phyloP scores from a whole-genome alignment of 2,329 filamentous ascomycete species.

The Chaetomium sp. region DNA sequence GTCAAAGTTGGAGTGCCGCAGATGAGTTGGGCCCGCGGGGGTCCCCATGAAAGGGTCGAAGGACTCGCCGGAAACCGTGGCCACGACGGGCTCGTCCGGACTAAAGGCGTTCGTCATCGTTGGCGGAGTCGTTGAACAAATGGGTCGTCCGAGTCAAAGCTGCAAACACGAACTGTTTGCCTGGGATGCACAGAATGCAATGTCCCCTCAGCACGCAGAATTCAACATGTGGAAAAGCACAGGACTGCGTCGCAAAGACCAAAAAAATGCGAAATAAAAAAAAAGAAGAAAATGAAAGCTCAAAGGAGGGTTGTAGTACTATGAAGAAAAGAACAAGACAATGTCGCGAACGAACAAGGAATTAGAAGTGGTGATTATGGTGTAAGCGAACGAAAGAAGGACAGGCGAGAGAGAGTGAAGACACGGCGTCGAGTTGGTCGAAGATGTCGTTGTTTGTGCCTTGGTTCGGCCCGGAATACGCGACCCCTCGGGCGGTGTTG shows the following conservation, averaged over 20 bases:
- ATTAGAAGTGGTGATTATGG: conserved; percentile 25
- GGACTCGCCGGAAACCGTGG: conserved; percentile 27
- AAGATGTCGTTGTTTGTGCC: conserved; percentile 25
- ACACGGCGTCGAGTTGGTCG: conserved; percentile 23
- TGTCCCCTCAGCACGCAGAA: conserved; percentile 24
- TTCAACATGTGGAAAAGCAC: conserved; percentile 26
- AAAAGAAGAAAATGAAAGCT: conserved; percentile 8
- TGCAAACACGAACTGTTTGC: conserved; percentile 13
- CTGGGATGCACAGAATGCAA: conserved; percentile 22
- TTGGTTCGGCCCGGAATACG: conserved; percentile 26
- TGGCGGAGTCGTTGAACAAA: conserved; percentile 19
- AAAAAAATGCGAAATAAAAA: conserved; percentile 15
- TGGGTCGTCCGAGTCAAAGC: conserved; percentile 9
- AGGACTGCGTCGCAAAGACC: conserved; percentile 11
- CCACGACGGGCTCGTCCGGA: conserved; percentile 33
- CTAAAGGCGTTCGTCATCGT: conserved; percentile 35
- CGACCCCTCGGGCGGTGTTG: conserved; percentile 30
- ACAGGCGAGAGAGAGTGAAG: conserved; percentile 21
- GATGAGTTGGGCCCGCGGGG: conserved; percentile 50
- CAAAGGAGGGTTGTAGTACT: conserved; percentile 19
- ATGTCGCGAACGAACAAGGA: conserved; percentile 10
- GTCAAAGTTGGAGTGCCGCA: conserved; percentile 84
- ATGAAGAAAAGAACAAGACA: conserved; percentile 22
- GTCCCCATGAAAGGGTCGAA: conserved; percentile 61
- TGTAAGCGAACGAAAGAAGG: conserved; percentile 13